Evolutionary conservation across 179 eudicot species (phyloP).

Genomic region (Sideroxylon spinosum): DNA sequence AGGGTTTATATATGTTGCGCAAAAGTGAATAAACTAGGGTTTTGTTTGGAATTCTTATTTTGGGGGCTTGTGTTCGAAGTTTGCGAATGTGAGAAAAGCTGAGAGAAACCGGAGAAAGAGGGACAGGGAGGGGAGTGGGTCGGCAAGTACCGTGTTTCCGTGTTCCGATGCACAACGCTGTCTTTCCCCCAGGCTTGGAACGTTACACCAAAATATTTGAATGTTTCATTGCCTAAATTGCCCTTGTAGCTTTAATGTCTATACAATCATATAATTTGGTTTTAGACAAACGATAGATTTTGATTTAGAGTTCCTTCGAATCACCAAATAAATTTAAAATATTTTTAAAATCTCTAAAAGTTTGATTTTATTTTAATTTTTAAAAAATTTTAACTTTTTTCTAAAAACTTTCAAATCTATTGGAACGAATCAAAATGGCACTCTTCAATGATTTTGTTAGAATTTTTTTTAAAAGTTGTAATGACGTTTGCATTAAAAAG

Average conservation of each 20-base stretch:
- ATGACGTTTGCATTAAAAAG: too few species aligned
- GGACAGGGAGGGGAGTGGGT: background rate
- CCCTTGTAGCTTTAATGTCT: background rate
- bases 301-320: too few species aligned
- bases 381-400: too few species aligned
- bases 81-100: background rate
- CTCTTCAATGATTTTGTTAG: too few species aligned
- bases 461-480: too few species aligned
- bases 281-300: too few species aligned
- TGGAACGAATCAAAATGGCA: too few species aligned
- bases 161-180: background rate
- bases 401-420: too few species aligned
- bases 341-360: too few species aligned
- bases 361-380: too few species aligned
- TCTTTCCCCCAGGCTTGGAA: background rate
- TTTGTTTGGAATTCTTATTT: background rate
- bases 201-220: background rate
- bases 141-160: constrained; percentile 8
- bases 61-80: background rate
- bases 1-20: background rate
- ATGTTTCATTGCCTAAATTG: background rate
- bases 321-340: too few species aligned
- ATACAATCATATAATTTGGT: too few species aligned
- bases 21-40: constrained; percentile 7
- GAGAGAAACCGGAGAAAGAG: background rate